Evolutionary conservation across 495 filamentous ascomycete genomes (phyloP).

Genomic region (Xylaria curta): DNA sequence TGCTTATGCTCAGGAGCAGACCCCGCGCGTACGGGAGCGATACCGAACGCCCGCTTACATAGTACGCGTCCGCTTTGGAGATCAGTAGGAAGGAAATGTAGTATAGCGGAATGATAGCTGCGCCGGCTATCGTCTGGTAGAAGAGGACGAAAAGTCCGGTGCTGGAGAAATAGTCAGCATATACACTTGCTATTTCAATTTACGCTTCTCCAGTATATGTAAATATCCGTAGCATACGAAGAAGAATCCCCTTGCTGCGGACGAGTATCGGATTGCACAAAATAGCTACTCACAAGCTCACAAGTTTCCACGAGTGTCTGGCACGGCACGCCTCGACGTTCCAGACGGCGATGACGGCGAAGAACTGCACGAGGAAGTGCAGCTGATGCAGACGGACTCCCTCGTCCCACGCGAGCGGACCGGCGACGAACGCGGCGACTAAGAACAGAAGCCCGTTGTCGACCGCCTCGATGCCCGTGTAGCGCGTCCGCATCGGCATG

Average conservation of each 20-base stretch:
- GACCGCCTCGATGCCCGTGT: constrained; percentile 35
- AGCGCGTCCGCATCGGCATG: constrained; percentile 31
- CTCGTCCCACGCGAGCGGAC: constrained; percentile 30
- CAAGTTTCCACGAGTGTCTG: constrained; percentile 33
- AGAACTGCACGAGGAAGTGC: constrained; percentile 37
- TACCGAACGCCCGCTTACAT: constrained; percentile 40
- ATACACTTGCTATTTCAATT: background rate
- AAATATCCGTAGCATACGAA: background rate
- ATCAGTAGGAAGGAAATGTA: constrained; percentile 27
- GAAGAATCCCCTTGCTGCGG: background rate
- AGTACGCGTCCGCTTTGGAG: constrained; percentile 30
- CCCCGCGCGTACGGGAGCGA: constrained; percentile 36
- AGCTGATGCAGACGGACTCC: constrained; percentile 32
- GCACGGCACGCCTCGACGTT: constrained; percentile 38
- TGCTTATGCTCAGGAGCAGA: constrained; percentile 42
- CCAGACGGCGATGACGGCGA: constrained; percentile 40
- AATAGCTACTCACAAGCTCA: constrained; percentile 38
- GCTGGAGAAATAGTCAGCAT: constrained; percentile 11
- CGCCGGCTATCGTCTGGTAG: constrained; percentile 45
- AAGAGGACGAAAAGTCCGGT: constrained; percentile 38
- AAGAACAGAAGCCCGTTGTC: constrained; percentile 31
- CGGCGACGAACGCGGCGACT: constrained; percentile 36
- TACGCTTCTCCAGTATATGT: background rate
- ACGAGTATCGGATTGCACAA: background rate
- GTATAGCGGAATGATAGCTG: constrained; percentile 47